Base-by-base conservation (phyloP, 441 rosid genomes). In the Populus hybrid region DNA sequence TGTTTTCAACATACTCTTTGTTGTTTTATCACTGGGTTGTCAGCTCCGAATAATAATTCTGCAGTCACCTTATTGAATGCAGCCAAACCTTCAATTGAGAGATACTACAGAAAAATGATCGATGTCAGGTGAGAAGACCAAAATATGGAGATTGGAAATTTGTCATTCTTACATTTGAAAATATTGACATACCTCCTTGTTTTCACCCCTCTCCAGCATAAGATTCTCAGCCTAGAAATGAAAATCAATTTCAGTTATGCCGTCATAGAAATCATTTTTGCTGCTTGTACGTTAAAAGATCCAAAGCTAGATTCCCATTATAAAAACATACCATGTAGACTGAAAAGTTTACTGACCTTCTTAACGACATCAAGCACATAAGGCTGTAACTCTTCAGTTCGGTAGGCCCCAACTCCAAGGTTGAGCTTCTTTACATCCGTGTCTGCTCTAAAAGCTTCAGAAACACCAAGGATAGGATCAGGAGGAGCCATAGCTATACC, bases 381-480 rank as follows among this genome's bases (percentile, higher is more conserved):
- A 77, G 99, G 97, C 83, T 94, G 91, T 71, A 96, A 87, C 84
- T 94, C 97, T 86, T 96, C 98, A 20, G 98, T 96, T 69, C 98
- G 84, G 78, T 94, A 94, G 65, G 98, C 99, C 38, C 99, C 99
- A 9, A 94, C 99, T 65, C 99, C 99, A 87, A 96, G 99, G 81
- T 94, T 96, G 82, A 96, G 99, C 86, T 96, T 96, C 85, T 77
- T 86, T 21, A 86, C 94, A 81, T 89, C 75, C 9, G 82, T 91
- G 82, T 94, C 97, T 18, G 98, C 97, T 85, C 77, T 93, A 83
- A 96, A 96, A 72, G 99, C 97, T 86, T 96, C 98, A 10, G 97
- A 91, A 79, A 96, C 98, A 80, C 99, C 99, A 80, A 93, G 96
- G 88, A 96, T 94, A 46, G 98, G 98, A 85, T 96, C 99, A 12